phyloP scores from a whole-genome alignment of 495 filamentous ascomycete genomes.

The Penicillium soppii region DNA sequence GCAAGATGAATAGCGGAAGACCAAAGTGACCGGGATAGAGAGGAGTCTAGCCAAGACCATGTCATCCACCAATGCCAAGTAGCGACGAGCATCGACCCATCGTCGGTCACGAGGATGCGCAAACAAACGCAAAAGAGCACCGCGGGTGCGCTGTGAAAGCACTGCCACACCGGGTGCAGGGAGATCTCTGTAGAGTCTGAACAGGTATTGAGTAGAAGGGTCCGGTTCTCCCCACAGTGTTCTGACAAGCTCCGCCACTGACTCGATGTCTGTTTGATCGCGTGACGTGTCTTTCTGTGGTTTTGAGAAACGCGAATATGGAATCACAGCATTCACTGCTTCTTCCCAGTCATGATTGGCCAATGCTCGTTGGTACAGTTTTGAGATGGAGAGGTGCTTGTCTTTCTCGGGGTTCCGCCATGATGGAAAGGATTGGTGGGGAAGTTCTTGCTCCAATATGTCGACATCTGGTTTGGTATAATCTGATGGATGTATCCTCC shows the following conservation, averaged over 20 bases:
- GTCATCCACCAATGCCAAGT: conserved; percentile 80
- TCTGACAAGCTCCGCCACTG: conserved; percentile 42
- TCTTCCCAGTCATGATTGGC: conserved; percentile 17
- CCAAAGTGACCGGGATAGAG: conserved; percentile 69
- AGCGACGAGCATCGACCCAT: conserved; percentile 59
- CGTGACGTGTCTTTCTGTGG: conserved; percentile 5
- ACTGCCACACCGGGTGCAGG: conserved; percentile 65
- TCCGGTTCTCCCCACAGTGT: conserved; percentile 40
- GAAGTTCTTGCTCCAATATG: not conserved
- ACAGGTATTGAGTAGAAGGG: conserved; percentile 54
- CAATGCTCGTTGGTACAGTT: conserved; percentile 14
- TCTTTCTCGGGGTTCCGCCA: conserved; percentile 13
- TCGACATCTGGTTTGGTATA: not conserved
- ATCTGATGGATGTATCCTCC: not conserved
- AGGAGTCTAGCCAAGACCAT: conserved; percentile 65
- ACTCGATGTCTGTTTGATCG: conserved; percentile 24
- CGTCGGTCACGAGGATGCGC: conserved; percentile 47
- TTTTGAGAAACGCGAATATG: conserved; percentile 4
- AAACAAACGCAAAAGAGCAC: conserved; percentile 65
- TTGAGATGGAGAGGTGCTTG: conserved; percentile 10
- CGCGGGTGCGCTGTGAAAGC: conserved; percentile 57
- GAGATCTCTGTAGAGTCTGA: conserved; percentile 58
- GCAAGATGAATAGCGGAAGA: conserved; percentile 78
- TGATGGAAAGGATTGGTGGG: conserved; percentile 1
- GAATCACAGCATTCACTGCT: conserved; percentile 14